These are phyloP conservation scores for Colletotrichum godetiae DNA, from an alignment of 2,329 filamentous ascomycete species.

Conservation along the genomic window DNA sequence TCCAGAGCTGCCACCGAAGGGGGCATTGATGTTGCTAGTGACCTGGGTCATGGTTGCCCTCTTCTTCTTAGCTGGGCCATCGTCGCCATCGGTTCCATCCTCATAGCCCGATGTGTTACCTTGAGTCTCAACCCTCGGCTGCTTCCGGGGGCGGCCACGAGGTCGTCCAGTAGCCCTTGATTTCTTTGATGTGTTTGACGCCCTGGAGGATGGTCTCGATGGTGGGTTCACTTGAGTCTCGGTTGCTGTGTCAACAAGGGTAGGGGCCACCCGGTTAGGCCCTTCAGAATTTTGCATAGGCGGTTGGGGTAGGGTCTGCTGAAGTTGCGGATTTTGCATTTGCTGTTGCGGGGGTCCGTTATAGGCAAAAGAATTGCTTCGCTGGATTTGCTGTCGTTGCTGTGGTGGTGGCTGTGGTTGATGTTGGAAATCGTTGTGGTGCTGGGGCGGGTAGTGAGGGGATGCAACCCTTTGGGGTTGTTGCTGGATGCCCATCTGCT, in stretches of 20 bases:
- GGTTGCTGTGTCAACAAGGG: constrained; percentile 39
- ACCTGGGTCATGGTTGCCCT: constrained; percentile 82
- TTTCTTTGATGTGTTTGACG: constrained; percentile 57
- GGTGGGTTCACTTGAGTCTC: constrained; percentile 52
- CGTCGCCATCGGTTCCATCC: constrained; percentile 71
- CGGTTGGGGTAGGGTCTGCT: constrained; percentile 24
- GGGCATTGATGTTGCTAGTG: constrained; percentile 76
- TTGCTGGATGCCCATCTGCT: constrained; percentile 56
- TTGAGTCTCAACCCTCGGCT: constrained; percentile 53
- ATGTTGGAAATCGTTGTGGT: constrained; percentile 30
- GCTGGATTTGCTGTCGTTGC: constrained; percentile 10
- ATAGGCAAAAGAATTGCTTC: constrained; percentile 29
- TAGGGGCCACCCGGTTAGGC: constrained; percentile 49
- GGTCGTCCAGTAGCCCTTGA: constrained; percentile 64
- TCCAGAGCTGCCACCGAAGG: constrained; percentile 79
- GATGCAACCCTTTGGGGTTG: constrained; percentile 49
- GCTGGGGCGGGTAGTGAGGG: constrained; percentile 44
- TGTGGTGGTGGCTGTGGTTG: not conserved
- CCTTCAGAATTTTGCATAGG: constrained; percentile 41
- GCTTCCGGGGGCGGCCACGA: constrained; percentile 67
- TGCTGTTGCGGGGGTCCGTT: constrained; percentile 2
- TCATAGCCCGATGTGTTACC: constrained; percentile 83
- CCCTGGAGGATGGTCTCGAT: constrained; percentile 70
- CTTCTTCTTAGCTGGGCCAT: constrained; percentile 71
- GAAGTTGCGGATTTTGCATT: constrained; percentile 29